phyloP scores from a whole-genome alignment of 371 early-diverging fungal species.

The Entomophthora muscae region DNA sequence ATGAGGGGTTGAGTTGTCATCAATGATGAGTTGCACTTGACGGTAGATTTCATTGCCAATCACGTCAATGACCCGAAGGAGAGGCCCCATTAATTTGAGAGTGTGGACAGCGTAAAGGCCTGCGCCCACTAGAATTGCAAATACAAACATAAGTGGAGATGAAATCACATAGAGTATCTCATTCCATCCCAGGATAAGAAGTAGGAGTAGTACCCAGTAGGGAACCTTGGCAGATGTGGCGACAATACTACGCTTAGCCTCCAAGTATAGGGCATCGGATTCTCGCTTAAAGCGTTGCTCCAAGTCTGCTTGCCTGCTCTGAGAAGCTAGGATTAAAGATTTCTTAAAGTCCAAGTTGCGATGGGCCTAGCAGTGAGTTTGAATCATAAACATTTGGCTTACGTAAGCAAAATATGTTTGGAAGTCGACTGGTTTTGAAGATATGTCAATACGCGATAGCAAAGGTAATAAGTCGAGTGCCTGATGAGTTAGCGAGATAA shows the following conservation, averaged over 20 bases:
- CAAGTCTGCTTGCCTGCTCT: constrained; percentile 52
- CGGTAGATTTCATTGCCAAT: background rate
- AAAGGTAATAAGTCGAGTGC: constrained; percentile 41
- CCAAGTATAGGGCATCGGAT: constrained; percentile 75
- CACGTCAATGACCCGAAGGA: background rate
- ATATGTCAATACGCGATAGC: constrained; percentile 34
- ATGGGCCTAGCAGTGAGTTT: background rate
- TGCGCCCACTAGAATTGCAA: constrained; percentile 12
- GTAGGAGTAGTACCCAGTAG: constrained; percentile 60
- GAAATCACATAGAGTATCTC: constrained; percentile 65
- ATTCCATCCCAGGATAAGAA: constrained; percentile 82
- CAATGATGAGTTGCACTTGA: too few species aligned
- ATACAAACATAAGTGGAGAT: constrained; percentile 55
- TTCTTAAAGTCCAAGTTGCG: constrained; percentile 38
- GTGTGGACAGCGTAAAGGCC: background rate
- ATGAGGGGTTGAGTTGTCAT: too few species aligned
- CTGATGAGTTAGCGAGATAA: constrained; percentile 12
- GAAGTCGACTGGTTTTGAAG: constrained; percentile 19
- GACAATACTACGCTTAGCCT: constrained; percentile 89
- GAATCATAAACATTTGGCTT: constrained; percentile 6
- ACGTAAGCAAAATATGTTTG: constrained; percentile 21
- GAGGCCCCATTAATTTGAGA: background rate
- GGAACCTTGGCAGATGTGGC: constrained; percentile 73
- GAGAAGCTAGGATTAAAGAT: constrained; percentile 38
- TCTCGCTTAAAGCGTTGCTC: constrained; percentile 71